These are phyloP conservation scores for Plasmopara viticola DNA, from an alignment of 352 stramenopile species.

Conservation along the genomic window DNA sequence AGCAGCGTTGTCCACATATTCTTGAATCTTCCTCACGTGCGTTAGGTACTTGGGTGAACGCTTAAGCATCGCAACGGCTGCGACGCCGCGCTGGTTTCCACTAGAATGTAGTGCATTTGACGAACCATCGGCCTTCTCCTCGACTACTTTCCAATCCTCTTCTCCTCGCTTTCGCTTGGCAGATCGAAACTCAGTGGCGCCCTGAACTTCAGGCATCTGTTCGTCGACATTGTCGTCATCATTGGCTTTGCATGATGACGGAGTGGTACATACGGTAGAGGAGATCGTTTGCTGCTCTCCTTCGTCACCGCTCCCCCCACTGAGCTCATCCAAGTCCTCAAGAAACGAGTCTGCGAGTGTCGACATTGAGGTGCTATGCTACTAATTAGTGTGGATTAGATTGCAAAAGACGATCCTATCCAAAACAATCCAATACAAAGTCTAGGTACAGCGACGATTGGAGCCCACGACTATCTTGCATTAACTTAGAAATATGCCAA, in stretches of 20 bases:
- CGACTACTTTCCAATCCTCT: constrained; percentile 16
- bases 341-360: constrained; percentile 86
- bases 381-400: background rate
- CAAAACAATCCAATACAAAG: constrained; percentile 10
- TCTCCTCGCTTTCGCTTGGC: constrained; percentile 23
- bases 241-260: constrained; percentile 10
- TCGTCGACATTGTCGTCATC: constrained; percentile 17
- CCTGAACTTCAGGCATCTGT: constrained; percentile 7
- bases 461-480: constrained; percentile 13
- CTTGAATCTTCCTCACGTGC: constrained; percentile 64
- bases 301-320: constrained; percentile 71
- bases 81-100: constrained; percentile 48
- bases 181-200: constrained; percentile 1
- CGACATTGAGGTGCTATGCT: constrained; percentile 35
- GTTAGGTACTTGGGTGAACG: constrained; percentile 61
- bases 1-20: constrained; percentile 33
- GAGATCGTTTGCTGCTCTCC: constrained; percentile 26
- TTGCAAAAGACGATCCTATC: no score
- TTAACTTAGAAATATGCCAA: constrained; percentile 1
- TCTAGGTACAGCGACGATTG: constrained; percentile 18
- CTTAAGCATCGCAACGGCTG: constrained; percentile 63
- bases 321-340: constrained; percentile 86
- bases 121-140: constrained; percentile 24
- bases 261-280: background rate
- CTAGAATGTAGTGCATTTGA: constrained; percentile 25